Conservation (phyloP, 495 filamentous ascomycete species). For the Aspergillus carlsbadensis region DNA sequence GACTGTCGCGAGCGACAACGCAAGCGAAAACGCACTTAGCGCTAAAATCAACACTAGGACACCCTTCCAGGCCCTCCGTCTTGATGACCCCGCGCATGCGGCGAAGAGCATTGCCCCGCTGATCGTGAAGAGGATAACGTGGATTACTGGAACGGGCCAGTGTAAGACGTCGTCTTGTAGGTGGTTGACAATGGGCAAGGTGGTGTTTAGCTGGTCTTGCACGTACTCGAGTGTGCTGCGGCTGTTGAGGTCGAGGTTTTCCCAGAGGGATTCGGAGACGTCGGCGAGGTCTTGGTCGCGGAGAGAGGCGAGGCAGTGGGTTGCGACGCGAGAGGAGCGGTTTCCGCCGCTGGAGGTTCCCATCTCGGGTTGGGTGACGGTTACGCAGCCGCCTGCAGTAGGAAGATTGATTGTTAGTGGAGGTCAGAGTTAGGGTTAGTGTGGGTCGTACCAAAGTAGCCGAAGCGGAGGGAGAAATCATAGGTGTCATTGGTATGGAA, state of each 20-base stretch:
- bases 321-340: neutral
- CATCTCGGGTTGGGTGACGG: too few species aligned
- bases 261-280: neutral
- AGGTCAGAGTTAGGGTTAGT: too few species aligned
- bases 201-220: neutral
- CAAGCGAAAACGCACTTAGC: neutral
- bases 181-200: too few species aligned
- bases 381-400: too few species aligned
- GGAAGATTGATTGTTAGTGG: too few species aligned
- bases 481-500: too few species aligned
- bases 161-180: too few species aligned
- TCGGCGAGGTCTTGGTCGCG: neutral
- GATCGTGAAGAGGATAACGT: neutral
- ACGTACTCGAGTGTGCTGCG: neutral
- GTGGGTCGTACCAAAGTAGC: too few species aligned
- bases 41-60: neutral
- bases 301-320: neutral
- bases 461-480: too few species aligned
- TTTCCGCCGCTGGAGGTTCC: too few species aligned
- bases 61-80: neutral
- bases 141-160: too few species aligned
- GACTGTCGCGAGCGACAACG: neutral
- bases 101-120: neutral
- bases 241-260: neutral
- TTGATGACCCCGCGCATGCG: neutral